Base-by-base conservation (phyloP, 768 basidiomycete genomes). In the Suillus hirtellus region DNA sequence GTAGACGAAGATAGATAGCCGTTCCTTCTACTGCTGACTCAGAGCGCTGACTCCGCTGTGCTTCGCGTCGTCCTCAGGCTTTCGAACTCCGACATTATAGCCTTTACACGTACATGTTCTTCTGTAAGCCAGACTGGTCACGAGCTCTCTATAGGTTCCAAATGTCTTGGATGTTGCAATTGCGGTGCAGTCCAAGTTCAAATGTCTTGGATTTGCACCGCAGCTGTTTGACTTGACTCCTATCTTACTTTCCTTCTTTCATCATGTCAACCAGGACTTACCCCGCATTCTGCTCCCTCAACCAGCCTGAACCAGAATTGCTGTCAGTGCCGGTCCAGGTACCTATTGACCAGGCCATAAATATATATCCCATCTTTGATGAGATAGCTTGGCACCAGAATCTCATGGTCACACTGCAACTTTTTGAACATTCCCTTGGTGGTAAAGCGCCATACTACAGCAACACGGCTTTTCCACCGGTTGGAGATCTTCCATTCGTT, bases 221-320 rank as follows among this genome's bases (percentile, higher is more conserved):
- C 50, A 31, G 24, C 49, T 24, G 12, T 7, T 15, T 14, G 47
- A 31, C 5, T 31, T 27, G 17, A 58, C 56, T 27, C 56, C 56
- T 58, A 56, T 56, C 21, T 17, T 7, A 34, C 17, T 17, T 15
- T 19, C n/a, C 14, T 42, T 40, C 38, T 11, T 27, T 58, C 27
- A 42, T 19, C 15, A 42, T 27, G 56, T 27, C 55, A 40, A 27
- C 24, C 24, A 27, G 1, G 19, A 12, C 24, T 31, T 42, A 42
- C 27, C 40, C 56, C 24, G 38, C 56, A 42, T 58, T 58, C 17
- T 58, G 8, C 56, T 27, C 56, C 24, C 38, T 58, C 56, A 58
- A 58, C 24, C 56, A 58, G 38, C n/a, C 56, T 27, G 56, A 58
- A 11, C 17, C 11, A 5, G 24, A 58, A 42, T 27, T 9, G 1